Evolutionary conservation across 768 basidiomycete species (phyloP), one percentile per base, ranked within the genome.

Genomic region (Termitomyces sp.): DNA sequence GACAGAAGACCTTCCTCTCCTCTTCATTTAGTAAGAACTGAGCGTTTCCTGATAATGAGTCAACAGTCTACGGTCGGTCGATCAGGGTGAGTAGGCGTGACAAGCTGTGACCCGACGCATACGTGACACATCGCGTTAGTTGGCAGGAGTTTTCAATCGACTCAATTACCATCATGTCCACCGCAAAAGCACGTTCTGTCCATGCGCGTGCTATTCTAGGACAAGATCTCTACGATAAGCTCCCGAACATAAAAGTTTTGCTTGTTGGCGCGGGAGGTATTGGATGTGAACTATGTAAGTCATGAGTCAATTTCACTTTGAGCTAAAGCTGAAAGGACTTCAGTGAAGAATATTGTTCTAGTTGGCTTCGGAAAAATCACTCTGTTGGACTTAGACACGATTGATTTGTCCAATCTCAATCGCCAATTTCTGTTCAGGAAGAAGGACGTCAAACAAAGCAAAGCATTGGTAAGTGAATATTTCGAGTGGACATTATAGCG

Each of bases 211-310:
- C 91, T 12, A 88, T 98, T 53, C 78, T 98, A 3, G 94, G 94
- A 7, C 71, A 81, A 38, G 85, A 89, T 60, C 71, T 94, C 15
- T 82, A 83, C 62, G 66, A 72, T 22, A 78, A 79, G 53, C 75
- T 92, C 4, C 74, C 83, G 3, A 69, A 78, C 40, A 86, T 85
- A 6, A 86, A 76, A 55, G 87, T 97, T 23, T 75, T 99, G 58
- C 76, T 98, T 25, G 96, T 99, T 31, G 97, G 97, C 27, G 94
- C 94, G 40, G 95, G 95, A 42, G 96, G 96, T 0, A 98, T 98
- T 65, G 97, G 97, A 7, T 99, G 96, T 64, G 97, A 99, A 74
- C 81, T 99, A 4, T 68, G 94, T 94, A 68, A 62, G 85, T 78
- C 32, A 40, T 40, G 29, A 29, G 29, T 36, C 20, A 18, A 23